Conservation (phyloP, 371 early-diverging fungal genomes). For the Actinomortierella wolfii region DNA sequence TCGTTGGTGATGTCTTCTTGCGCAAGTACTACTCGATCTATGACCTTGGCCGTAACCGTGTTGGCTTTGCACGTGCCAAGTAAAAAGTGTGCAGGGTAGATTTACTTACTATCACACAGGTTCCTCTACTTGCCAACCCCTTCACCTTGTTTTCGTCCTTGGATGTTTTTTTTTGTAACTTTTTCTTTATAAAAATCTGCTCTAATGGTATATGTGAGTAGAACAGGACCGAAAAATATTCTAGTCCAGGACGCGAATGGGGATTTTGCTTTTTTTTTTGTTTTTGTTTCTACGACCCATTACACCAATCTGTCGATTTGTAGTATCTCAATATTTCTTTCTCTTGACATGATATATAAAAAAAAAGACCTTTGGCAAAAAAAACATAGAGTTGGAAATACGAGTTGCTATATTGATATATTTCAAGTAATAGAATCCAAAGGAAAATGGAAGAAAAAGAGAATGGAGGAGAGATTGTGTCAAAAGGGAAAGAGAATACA, state of each 20-base stretch:
- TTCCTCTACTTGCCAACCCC: not conserved
- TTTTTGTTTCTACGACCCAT: no score
- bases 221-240: no score
- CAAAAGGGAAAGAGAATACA: not conserved
- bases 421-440: not conserved
- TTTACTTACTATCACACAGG: not conserved
- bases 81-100: constrained; percentile 9
- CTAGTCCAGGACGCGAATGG: no score
- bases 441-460: not conserved
- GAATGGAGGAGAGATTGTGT: no score
- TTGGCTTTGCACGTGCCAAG: constrained; percentile 49
- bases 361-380: not conserved
- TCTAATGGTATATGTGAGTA: no score
- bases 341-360: not conserved
- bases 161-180: no score
- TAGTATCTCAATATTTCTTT: no score
- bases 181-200: no score
- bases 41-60: constrained; percentile 85
- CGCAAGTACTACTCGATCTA: constrained; percentile 92
- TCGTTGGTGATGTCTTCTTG: constrained; percentile 91
- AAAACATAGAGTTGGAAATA: not conserved
- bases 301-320: no score
- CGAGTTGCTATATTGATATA: no score
- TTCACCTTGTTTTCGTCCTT: no score
- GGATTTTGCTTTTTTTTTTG: no score